Evolutionary conservation across 306 rosid genomes (phyloP).

Genomic region (Cicer pinnatifidum): DNA sequence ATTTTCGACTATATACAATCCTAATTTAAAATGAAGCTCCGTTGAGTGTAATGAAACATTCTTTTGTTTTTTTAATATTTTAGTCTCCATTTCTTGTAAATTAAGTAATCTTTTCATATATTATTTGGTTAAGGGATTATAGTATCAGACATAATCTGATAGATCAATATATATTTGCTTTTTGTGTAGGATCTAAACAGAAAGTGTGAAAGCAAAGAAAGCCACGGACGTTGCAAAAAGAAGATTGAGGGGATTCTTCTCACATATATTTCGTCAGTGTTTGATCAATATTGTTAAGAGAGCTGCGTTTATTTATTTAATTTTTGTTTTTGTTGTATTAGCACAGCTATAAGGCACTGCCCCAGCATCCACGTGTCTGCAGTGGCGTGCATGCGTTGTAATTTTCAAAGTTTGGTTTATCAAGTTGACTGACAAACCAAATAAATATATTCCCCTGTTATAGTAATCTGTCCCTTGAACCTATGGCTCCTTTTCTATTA

Average conservation of each 20-base stretch:
- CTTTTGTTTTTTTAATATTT: neutral
- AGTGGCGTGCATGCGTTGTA: constrained; percentile 38
- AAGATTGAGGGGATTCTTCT: constrained; percentile 1
- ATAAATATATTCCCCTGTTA: constrained; percentile 28
- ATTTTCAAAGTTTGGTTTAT: constrained; percentile 39
- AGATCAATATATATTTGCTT: neutral
- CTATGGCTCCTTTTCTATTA: neutral
- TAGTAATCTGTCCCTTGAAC: constrained; percentile 3
- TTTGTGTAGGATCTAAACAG: constrained; percentile 35
- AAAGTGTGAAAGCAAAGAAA: constrained; percentile 36
- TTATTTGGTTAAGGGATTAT: neutral
- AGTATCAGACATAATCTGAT: constrained; percentile 16
- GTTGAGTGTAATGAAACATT: constrained; percentile 18
- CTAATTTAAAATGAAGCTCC: constrained; percentile 1
- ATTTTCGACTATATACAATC: neutral
- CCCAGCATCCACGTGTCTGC: constrained; percentile 12
- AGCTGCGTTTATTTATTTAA: constrained; percentile 9
- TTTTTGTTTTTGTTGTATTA: constrained; percentile 33
- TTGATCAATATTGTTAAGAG: constrained; percentile 34
- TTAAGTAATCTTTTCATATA: neutral
- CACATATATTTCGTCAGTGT: constrained; percentile 15
- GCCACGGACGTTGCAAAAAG: constrained; percentile 1
- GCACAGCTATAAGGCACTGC: constrained; percentile 41
- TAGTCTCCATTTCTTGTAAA: neutral
- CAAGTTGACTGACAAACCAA: constrained; percentile 6